phyloP scores from a whole-genome alignment of 2,329 filamentous ascomycete genomes.

The Neurospora crassa region DNA sequence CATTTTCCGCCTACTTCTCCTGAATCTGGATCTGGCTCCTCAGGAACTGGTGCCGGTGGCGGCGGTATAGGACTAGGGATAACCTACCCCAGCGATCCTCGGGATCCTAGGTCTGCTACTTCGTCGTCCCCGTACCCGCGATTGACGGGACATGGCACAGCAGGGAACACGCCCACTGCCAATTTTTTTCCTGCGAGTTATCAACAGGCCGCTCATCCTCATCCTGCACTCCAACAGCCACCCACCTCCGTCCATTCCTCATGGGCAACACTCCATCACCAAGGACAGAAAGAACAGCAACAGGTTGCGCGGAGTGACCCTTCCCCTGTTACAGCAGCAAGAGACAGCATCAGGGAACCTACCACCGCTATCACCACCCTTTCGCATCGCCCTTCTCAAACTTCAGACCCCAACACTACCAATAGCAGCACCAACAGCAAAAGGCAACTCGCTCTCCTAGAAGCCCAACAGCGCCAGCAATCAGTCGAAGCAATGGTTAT shows the following conservation, averaged over 20 bases:
- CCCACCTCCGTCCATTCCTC: background rate
- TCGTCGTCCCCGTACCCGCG: background rate
- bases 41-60: background rate
- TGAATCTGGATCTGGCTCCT: background rate
- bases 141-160: background rate
- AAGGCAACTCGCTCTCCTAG: conserved; percentile 20
- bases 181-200: background rate
- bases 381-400: background rate
- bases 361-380: background rate
- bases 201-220: background rate
- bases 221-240: background rate
- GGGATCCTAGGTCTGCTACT: background rate
- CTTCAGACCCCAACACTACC: background rate
- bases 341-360: background rate
- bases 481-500: conserved; percentile 60
- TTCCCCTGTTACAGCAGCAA: background rate
- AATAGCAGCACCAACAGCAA: background rate
- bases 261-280: background rate
- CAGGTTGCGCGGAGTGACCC: background rate
- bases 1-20: conserved; percentile 13
- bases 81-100: conserved; percentile 9
- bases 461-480: background rate
- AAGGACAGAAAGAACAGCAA: background rate
- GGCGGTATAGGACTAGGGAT: background rate
- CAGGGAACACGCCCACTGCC: background rate